Base-by-base conservation (phyloP, 805 yeast species). In the Lachancea kluyveri region DNA sequence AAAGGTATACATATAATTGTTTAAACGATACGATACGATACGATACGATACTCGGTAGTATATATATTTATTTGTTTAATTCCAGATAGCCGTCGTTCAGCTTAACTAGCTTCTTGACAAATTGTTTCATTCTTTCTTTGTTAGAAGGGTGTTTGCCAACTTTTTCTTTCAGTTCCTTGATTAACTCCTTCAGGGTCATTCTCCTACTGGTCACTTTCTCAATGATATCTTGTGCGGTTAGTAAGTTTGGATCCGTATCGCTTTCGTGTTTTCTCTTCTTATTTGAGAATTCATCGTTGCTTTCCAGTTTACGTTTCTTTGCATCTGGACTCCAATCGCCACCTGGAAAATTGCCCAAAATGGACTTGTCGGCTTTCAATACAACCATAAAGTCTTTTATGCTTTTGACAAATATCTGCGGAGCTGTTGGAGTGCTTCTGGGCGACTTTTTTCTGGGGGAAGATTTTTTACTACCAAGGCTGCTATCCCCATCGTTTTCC, bases 281-380 rank as follows among this genome's bases (percentile, higher is more conserved):
- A 15, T 8, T 17, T 28, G 18, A 17, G 6, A 29, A 8, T 15
- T 36, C 31, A 12, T 10, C 32, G 14, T 29, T 13, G n/a, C 36
- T 46, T 24, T 45, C 61, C 33, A 54, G 54, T 41, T 42, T 53
- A 31, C 45, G 65, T 13, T 56, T 60, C 43, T 54, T 70, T 8
- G 64, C 65, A 20, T 55, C 52, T 14, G 95, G 90, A 57, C 79
- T 79, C 96, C 96, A 88, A 33, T 77, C 83, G 17, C 95, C 95
- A 12, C 54, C 61, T 2, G 92, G 92, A 60, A 87, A 86, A 21
- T 70, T 70, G 11, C 60, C 54, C 37, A 88, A 65, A 10, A 82
- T 65, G 22, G 67, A 65, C 9, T 72, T 66, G 5, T 81, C 74
- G 1, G 87, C 82, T 45, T 70, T 80, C 26, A 88, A 59, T 9